Percentiles rank a stretch among this genome's conserved stretches.
These are phyloP conservation scores for Beta corolliflora DNA, from an alignment of 179 eudicot species.

Conservation along the genomic window DNA sequence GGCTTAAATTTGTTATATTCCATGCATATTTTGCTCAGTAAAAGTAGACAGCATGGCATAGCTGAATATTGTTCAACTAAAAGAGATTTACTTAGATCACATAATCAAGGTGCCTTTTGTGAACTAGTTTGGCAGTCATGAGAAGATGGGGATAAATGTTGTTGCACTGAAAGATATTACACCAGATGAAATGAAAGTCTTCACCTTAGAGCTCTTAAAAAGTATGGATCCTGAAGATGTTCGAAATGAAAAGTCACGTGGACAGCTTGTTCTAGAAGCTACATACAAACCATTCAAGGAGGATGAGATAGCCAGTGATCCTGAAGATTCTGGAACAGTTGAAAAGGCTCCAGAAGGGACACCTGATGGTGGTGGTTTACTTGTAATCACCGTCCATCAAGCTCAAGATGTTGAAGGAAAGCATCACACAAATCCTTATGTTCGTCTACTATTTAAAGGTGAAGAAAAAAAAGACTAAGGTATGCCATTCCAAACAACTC, in stretches of 20 bases:
- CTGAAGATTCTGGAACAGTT: constrained; percentile 51
- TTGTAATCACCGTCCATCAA: constrained; percentile 63
- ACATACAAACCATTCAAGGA: constrained; percentile 78
- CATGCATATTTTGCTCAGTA: too few relatives aligned
- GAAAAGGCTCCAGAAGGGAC: constrained; percentile 84
- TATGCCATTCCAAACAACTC: constrained; percentile 16
- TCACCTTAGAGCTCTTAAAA: constrained; percentile 64
- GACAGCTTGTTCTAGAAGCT: constrained; percentile 71
- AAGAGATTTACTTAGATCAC: background rate
- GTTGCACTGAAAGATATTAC: constrained; percentile 67
- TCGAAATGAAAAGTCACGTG: constrained; percentile 71
- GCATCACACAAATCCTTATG: constrained; percentile 91
- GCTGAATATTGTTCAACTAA: background rate
- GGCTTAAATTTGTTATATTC: background rate
- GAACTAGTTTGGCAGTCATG: constrained; percentile 72
- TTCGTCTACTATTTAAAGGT: constrained; percentile 62
- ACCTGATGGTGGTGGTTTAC: constrained; percentile 74
- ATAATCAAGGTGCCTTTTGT: background rate
- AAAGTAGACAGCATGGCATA: too few relatives aligned
- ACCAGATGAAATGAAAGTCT: constrained; percentile 62
- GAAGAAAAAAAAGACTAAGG: constrained; percentile 94
- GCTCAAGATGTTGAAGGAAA: constrained; percentile 94
- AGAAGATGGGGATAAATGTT: constrained; percentile 80
- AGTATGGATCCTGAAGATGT: constrained; percentile 65
- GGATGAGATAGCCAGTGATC: constrained; percentile 54